A percentile compares a stretch with the other conserved stretches of the same genome.
phyloP scores from a whole-genome alignment of 1,139 yeast species.

The Protomyces inundatus region DNA sequence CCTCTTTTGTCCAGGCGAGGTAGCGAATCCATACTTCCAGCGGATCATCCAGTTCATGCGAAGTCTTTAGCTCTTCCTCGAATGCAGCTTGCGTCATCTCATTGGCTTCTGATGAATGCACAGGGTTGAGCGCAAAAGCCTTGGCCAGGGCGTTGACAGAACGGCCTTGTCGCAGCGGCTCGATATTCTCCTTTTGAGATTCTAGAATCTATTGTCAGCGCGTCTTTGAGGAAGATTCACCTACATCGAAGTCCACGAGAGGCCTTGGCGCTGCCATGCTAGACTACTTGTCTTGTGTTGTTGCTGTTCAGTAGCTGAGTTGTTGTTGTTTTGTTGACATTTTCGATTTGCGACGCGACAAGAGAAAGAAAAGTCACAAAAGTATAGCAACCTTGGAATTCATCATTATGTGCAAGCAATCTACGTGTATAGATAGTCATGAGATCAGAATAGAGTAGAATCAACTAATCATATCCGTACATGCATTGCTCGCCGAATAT shows the following conservation, averaged over 20 bases:
- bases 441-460: no score
- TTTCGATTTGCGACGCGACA: neutral
- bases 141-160: conserved; percentile 57
- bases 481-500: conserved; percentile 18
- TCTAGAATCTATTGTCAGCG: conserved; percentile 45
- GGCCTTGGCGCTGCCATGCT: neutral
- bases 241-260: neutral
- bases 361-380: neutral
- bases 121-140: conserved; percentile 40
- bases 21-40: conserved; percentile 66
- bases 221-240: neutral
- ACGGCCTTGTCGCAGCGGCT: conserved; percentile 64
- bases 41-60: conserved; percentile 75
- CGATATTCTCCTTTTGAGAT: conserved; percentile 72
- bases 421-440: no score
- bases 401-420: neutral
- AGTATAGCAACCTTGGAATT: neutral
- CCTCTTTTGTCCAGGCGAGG: conserved; percentile 63
- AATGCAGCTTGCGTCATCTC: conserved; percentile 35
- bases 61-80: conserved; percentile 45
- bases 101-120: conserved; percentile 17
- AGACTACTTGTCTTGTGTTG: neutral
- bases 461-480: conserved; percentile 1
- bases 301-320: neutral
- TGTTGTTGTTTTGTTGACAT: neutral